phyloP scores from a whole-genome alignment of 768 basidiomycete species.

The Jaapia argillacea region DNA sequence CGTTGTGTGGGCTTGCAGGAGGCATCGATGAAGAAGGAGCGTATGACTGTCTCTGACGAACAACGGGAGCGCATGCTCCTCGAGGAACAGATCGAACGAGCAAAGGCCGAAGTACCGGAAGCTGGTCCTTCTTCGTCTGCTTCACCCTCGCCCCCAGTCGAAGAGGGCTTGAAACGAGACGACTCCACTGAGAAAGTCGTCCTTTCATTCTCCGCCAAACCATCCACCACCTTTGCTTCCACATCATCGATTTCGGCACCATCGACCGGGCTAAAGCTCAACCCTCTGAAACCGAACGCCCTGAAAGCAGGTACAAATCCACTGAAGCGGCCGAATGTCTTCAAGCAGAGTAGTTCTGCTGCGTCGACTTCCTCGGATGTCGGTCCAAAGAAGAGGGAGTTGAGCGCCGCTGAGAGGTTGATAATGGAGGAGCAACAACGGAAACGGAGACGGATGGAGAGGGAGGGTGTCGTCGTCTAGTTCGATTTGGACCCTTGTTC shows the following conservation, averaged over 20 bases:
- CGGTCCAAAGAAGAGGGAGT: slow-evolving; percentile 55
- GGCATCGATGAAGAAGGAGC: slow-evolving; percentile 85
- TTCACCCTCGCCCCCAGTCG: slow-evolving; percentile 28
- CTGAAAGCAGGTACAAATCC: slow-evolving; percentile 50
- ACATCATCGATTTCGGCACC: slow-evolving; percentile 9
- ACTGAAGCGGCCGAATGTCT: slow-evolving; percentile 64
- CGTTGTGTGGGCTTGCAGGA: slow-evolving; percentile 35
- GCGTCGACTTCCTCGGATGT: slow-evolving; percentile 21
- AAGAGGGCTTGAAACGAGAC: slow-evolving; percentile 61
- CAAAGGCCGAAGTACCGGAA: slow-evolving; percentile 40
- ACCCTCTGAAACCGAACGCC: slow-evolving; percentile 56
- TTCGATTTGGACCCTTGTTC: too few relatives aligned
- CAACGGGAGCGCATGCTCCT: slow-evolving; percentile 86
- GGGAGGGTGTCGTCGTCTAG: too few relatives aligned
- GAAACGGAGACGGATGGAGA: slow-evolving; percentile 71
- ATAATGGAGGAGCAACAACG: slow-evolving; percentile 89
- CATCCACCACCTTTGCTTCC: slow-evolving; percentile 24
- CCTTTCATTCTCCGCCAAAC: slow-evolving; percentile 46
- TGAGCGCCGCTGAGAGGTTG: slow-evolving; percentile 79
- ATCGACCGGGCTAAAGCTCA: slow-evolving; percentile 44
- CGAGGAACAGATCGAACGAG: slow-evolving; percentile 89
- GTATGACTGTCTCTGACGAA: slow-evolving; percentile 87
- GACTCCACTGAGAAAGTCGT: slow-evolving; percentile 68
- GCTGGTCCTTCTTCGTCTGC: slow-evolving; percentile 19
- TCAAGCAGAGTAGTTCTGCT: slow-evolving; percentile 33